Base-by-base conservation (phyloP, 176 grass and related monocot species). In the Oryza meridionalis region DNA sequence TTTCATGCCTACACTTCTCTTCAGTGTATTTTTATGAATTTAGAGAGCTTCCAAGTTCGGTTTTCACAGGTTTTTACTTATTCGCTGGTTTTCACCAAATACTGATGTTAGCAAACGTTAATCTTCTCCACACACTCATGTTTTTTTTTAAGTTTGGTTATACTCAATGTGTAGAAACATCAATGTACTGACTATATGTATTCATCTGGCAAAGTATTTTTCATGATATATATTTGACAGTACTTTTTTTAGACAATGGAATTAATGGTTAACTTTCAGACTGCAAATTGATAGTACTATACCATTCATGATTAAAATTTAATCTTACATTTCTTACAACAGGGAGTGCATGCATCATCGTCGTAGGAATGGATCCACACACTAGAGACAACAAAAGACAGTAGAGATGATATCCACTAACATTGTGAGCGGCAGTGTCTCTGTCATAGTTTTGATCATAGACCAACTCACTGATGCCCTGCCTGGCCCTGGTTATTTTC, bases 361-460 rank as follows among this genome's bases (percentile, higher is more conserved):
- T 63, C 63, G 69, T 53, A 49, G 42, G 7, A 38, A 62, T 80
- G 62, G 14, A 79, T 79, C 58, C 45, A 55, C 14, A 53, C 14
- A 66, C 31, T 27, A 66, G n/a, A 10, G 32, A 65, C 67, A 78
- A 37, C 4, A 55, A 24, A 24, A 9, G 62, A 37, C 12, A 72
- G 47, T 50, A 65, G 67, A 49, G 19, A 72, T 21, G 19, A 72
- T 21, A 7, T 50, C 73, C 65, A 77, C 38, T 64, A 51, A 27
- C 69, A 65, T 3, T 0, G 37, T 64, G 17, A 73, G 69, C 62
- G 12, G 73, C 1, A 38, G 49, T 11, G 68, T 76, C 26, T 43
- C 33, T 69, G 42, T 88, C 66, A 65, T 32, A 50, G 51, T 65
- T 65, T 72, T 51, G 42, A 37, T 51, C 73, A 64, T 61, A 71